Evolutionary conservation across 2,329 filamentous ascomycete species (phyloP).

Genomic region (Aschersonia sp.): DNA sequence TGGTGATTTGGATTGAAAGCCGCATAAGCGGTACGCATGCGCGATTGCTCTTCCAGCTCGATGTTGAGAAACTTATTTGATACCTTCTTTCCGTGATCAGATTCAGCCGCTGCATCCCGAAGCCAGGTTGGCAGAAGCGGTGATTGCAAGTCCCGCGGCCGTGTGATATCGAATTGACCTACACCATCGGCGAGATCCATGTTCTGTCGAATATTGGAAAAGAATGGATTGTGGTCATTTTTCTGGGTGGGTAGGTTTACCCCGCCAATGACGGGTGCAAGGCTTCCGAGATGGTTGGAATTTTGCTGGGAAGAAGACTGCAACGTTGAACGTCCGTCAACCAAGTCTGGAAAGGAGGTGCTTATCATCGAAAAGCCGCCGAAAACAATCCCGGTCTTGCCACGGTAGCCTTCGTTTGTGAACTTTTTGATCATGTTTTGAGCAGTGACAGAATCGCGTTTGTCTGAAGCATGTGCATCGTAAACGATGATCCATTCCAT

Average conservation of each 20-base stretch:
- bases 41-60: slow-evolving; percentile 70
- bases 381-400: slow-evolving; percentile 58
- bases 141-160: slow-evolving; percentile 29
- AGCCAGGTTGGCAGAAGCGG: slow-evolving; percentile 64
- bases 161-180: slow-evolving; percentile 54
- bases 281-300: slow-evolving; percentile 21
- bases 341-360: slow-evolving; percentile 44
- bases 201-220: slow-evolving; percentile 90
- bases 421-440: slow-evolving; percentile 92
- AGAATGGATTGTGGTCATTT: slow-evolving; percentile 72
- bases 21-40: slow-evolving; percentile 72
- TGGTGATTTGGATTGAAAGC: slow-evolving; percentile 26
- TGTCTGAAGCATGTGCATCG: slow-evolving; percentile 60
- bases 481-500: slow-evolving; percentile 75
- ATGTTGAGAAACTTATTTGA: slow-evolving; percentile 74
- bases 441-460: slow-evolving; percentile 67
- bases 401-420: slow-evolving; percentile 64
- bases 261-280: slow-evolving; percentile 70
- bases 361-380: slow-evolving; percentile 72
- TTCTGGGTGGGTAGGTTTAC: slow-evolving; percentile 63
- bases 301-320: slow-evolving; percentile 7
- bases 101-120: slow-evolving; percentile 45
- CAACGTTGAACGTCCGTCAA: slow-evolving; percentile 36
- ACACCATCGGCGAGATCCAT: slow-evolving; percentile 91
- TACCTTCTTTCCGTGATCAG: slow-evolving; percentile 64